A percentile compares a stretch with the other conserved stretches of the same genome.
These are phyloP conservation scores for Cryptococcus jaspeensis DNA, from an alignment of 1,284 basidiomycete genomes.

Conservation along the genomic window DNA sequence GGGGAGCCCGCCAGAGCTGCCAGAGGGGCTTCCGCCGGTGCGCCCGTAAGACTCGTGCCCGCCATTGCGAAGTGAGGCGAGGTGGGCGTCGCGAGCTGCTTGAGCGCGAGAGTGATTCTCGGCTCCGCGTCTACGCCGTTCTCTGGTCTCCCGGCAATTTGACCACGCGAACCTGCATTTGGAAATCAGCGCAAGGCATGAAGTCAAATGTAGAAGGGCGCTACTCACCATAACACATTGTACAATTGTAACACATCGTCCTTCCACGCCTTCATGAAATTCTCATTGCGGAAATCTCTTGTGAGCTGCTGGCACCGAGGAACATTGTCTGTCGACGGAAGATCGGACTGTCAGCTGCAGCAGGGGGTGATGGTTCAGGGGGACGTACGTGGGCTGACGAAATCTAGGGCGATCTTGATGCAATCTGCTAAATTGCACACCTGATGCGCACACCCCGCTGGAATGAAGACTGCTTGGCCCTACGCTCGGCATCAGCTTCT, in stretches of 20 bases:
- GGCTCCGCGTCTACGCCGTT: constrained; percentile 21
- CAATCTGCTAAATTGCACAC: constrained; percentile 76
- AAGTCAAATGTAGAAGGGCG: not conserved
- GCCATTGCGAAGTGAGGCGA: constrained; percentile 20
- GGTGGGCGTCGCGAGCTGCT: constrained; percentile 17
- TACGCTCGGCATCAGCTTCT: constrained; percentile 6
- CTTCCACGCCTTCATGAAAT: constrained; percentile 83
- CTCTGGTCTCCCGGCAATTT: constrained; percentile 35
- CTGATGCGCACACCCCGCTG: constrained; percentile 93
- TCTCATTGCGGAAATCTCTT: constrained; percentile 83
- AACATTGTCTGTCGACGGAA: constrained; percentile 66
- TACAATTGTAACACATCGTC: constrained; percentile 88
- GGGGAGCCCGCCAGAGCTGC: constrained; percentile 1
- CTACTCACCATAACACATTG: constrained; percentile 87
- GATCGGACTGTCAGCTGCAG: not conserved
- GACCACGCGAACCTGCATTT: constrained; percentile 44
- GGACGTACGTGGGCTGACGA: constrained; percentile 69
- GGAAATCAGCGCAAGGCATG: not conserved
- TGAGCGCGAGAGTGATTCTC: constrained; percentile 17
- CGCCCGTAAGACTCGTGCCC: constrained; percentile 2
- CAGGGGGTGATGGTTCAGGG: not conserved
- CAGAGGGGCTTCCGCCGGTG: not conserved
- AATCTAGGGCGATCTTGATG: constrained; percentile 95
- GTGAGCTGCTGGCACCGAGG: constrained; percentile 77
- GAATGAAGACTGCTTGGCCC: constrained; percentile 94